Conservation (phyloP, 352 stramenopile species). For the Globisporangium irregulare region DNA sequence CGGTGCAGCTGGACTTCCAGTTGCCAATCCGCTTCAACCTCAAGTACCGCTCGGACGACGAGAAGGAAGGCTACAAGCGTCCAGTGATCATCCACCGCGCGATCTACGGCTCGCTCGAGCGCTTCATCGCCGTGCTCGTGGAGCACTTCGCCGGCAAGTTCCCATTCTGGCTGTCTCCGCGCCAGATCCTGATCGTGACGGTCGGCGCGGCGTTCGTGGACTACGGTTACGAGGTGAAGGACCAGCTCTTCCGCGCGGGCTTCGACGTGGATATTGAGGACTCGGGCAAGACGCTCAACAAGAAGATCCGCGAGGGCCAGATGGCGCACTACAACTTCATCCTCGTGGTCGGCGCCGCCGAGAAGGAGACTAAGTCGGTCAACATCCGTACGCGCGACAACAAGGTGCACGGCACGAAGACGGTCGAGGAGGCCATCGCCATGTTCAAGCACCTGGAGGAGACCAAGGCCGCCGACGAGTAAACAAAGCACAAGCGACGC, state of each 20-base stretch:
- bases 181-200: constrained; percentile 73
- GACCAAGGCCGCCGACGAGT: constrained; percentile 61
- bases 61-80: constrained; percentile 84
- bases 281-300: constrained; percentile 83
- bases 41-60: constrained; percentile 82
- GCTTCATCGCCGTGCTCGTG: constrained; percentile 98
- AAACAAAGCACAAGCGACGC: background rate
- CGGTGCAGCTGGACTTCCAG: constrained; percentile 98
- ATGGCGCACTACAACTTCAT: constrained; percentile 86
- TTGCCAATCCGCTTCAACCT: constrained; percentile 98
- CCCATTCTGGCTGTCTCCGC: constrained; percentile 93
- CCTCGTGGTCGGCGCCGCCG: constrained; percentile 75
- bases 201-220: constrained; percentile 93
- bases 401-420: constrained; percentile 66
- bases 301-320: constrained; percentile 76
- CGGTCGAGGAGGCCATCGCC: constrained; percentile 85
- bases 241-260: constrained; percentile 89
- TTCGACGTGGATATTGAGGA: constrained; percentile 78
- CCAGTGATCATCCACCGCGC: constrained; percentile 97
- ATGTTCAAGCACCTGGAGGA: constrained; percentile 88
- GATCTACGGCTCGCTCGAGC: constrained; percentile 96
- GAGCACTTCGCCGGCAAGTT: constrained; percentile 96
- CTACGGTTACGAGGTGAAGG: constrained; percentile 92
- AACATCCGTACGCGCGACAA: constrained; percentile 85
- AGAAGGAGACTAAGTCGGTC: constrained; percentile 46